Evolutionary conservation across 164 flowering plant genomes (phyloP), one percentile per base, ranked within the genome.

Genomic region (Vitis rupestris): DNA sequence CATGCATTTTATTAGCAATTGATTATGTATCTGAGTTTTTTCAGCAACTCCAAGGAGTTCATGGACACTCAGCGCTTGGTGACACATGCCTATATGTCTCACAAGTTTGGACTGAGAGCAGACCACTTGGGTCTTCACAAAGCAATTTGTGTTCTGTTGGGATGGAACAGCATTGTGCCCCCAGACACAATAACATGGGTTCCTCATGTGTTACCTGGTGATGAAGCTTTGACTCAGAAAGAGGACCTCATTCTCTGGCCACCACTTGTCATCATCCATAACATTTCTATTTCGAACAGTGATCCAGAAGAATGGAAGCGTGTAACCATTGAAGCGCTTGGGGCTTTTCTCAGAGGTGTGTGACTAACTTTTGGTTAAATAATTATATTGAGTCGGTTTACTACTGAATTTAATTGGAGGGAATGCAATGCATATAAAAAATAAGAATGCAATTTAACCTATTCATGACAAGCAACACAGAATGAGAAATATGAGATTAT

Each of bases 211-310:
- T 58, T 82, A 52, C 63, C 81, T 31, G n/a, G 63, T 44, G 73
- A 49, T 11, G 77, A 79, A 54, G 85, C 83, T 59, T 30, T 75
- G 56, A 69, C 81, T 47, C 79, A 77, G 78, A 79, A 77, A 75
- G 83, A 79, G 66, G 83, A 82, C 64, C 71, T 82, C 52, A 75
- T 82, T 15, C 74, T 80, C 51, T 82, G 85, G 85, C 85, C 85
- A 75, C 85, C 85, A 1, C 14, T 77, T 8, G 37, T 79, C 50
- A 52, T 82, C 54, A 53, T 82, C 69, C 83, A 73, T 59, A 76
- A 79, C 59, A 64, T 66, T 63, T 76, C 82, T 19, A 44, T 72
- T 54, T 67, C 61, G 50, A 64, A 72, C 23, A 67, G 57, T 37
- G 70, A 56, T 72, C 75, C 78, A 7, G 56, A 61, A 31, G 60